Evolutionary conservation across 768 basidiomycete genomes (phyloP).

Genomic region (Auriscalpium microsporum): DNA sequence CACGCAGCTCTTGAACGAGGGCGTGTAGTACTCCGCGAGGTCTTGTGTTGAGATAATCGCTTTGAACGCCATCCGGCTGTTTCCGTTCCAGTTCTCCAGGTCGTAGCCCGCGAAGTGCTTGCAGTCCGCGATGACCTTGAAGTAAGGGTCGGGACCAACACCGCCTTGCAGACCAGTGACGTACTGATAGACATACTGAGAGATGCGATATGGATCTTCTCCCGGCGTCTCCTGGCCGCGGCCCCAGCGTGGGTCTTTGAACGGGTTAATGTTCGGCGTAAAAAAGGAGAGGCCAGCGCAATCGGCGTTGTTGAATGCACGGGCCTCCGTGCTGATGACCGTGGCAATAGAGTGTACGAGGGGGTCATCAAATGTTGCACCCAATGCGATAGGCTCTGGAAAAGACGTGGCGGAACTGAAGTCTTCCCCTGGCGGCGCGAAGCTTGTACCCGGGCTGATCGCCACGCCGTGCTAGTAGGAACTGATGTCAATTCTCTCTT

Average conservation of each 20-base stretch:
- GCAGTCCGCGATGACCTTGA: constrained; percentile 48
- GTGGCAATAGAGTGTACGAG: constrained; percentile 42
- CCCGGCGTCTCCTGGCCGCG: constrained; percentile 56
- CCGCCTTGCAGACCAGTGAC: constrained; percentile 51
- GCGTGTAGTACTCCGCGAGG: constrained; percentile 46
- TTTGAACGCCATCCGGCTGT: constrained; percentile 40
- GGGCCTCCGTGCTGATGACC: constrained; percentile 47
- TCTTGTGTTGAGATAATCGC: constrained; percentile 49
- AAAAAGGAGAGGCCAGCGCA: constrained; percentile 45
- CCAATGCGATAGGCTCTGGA: constrained; percentile 46
- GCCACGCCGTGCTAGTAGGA: constrained; percentile 45
- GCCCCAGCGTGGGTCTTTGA: constrained; percentile 59
- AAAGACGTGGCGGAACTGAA: constrained; percentile 55
- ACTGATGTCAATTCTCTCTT: background rate
- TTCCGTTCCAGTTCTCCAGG: constrained; percentile 47
- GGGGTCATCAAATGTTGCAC: constrained; percentile 47
- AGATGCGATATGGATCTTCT: constrained; percentile 47
- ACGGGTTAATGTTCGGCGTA: constrained; percentile 45
- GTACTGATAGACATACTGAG: constrained; percentile 46
- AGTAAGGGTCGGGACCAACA: constrained; percentile 40
- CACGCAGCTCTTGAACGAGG: constrained; percentile 50
- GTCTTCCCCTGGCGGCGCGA: constrained; percentile 34
- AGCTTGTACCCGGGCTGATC: constrained; percentile 41
- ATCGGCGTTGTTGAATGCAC: constrained; percentile 48
- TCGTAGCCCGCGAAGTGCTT: constrained; percentile 58